phyloP scores from a whole-genome alignment of 1,139 yeast species.

The Candida anutae region DNA sequence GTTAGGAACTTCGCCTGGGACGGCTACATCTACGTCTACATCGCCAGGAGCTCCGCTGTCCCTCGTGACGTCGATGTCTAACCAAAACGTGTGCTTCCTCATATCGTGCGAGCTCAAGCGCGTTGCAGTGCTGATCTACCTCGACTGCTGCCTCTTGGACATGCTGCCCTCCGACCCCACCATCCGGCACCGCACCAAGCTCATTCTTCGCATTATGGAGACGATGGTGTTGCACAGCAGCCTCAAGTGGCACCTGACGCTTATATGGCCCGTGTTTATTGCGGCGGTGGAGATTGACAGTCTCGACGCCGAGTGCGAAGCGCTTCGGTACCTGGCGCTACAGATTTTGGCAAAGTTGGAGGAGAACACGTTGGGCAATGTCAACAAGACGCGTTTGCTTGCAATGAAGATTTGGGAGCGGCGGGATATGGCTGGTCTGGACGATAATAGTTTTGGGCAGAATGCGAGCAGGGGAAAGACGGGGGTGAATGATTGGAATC shows the following conservation, averaged over 20 bases:
- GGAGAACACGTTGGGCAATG: slow-evolving; percentile 19
- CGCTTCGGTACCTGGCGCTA: slow-evolving; percentile 17
- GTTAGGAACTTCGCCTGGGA: not conserved
- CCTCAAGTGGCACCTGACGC: slow-evolving; percentile 19
- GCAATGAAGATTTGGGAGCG: slow-evolving; percentile 20
- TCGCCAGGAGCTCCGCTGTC: not conserved
- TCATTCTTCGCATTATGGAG: slow-evolving; percentile 14
- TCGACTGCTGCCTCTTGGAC: slow-evolving; percentile 18
- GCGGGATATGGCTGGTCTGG: slow-evolving; percentile 18
- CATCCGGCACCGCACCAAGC: slow-evolving; percentile 10
- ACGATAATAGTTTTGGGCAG: slow-evolving; percentile 14
- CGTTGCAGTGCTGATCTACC: slow-evolving; percentile 16
- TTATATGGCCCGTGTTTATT: slow-evolving; percentile 20
- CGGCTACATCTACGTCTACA: too few relatives aligned
- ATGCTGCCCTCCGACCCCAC: slow-evolving; percentile 10
- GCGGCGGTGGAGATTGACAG: slow-evolving; percentile 18
- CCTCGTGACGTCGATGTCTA: not conserved
- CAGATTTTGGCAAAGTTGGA: slow-evolving; percentile 18
- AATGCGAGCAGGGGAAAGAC: slow-evolving; percentile 8
- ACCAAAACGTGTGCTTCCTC: slow-evolving; percentile 16
- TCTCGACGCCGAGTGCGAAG: slow-evolving; percentile 15
- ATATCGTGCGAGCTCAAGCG: slow-evolving; percentile 22
- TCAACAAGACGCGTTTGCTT: slow-evolving; percentile 14
- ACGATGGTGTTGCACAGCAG: slow-evolving; percentile 18
- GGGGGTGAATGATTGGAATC: slow-evolving; percentile 23